Conservation (phyloP, 805 yeast genomes). For the Kodamaea fukazawae region DNA sequence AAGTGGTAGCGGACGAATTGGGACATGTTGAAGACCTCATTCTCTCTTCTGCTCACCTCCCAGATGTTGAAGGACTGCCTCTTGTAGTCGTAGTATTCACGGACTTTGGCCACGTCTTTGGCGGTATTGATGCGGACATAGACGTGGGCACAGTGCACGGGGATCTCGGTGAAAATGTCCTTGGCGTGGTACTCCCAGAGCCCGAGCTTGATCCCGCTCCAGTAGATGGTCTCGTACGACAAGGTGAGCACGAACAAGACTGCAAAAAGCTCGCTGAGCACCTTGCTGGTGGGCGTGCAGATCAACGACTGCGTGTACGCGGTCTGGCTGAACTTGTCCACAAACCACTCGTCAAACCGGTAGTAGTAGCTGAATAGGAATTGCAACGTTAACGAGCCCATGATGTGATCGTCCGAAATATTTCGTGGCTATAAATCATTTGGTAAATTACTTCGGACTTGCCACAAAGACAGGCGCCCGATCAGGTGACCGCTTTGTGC, state of each 20-base stretch:
- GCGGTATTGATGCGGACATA: constrained; percentile 51
- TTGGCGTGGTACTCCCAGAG: constrained; percentile 53
- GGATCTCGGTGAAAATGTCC: constrained; percentile 66
- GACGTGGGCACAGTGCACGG: constrained; percentile 77
- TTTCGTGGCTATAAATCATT: too few relatives aligned
- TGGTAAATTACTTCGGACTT: too few relatives aligned
- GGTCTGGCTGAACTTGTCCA: constrained; percentile 9
- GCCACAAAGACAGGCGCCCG: too few relatives aligned
- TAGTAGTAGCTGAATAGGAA: neutral
- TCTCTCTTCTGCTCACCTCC: constrained; percentile 20
- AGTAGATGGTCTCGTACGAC: constrained; percentile 41
- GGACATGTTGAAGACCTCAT: constrained; percentile 19
- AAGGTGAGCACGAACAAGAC: constrained; percentile 20
- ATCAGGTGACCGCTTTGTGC: too few relatives aligned
- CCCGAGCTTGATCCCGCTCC: constrained; percentile 40
- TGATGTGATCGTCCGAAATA: too few relatives aligned
- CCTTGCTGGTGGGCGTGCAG: constrained; percentile 23
- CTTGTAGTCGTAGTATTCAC: constrained; percentile 29
- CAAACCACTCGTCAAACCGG: constrained; percentile 9
- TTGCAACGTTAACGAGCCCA: too few relatives aligned
- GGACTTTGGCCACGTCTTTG: constrained; percentile 17
- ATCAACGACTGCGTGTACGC: constrained; percentile 25
- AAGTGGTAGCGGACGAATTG: constrained; percentile 54
- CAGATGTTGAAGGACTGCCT: constrained; percentile 9
- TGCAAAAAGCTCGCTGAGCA: constrained; percentile 28